Base-by-base conservation (phyloP, 2,329 filamentous ascomycete species). In the Arthrobotrys conoides region DNA sequence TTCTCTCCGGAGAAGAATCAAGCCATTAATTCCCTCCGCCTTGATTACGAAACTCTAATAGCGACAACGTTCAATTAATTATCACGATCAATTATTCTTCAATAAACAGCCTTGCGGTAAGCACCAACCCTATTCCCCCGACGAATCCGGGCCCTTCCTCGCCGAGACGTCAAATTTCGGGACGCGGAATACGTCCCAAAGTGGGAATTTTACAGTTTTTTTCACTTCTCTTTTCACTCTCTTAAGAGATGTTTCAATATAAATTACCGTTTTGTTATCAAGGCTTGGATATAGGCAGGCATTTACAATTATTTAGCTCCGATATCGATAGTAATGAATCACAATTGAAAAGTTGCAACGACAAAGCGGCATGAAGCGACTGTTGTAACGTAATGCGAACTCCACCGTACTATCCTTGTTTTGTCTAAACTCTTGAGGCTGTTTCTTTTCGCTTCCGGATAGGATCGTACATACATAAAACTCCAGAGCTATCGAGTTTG, bases 151-250 rank as follows among this genome's bases (percentile, higher is more conserved):
- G n/a, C 9, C 18, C 18, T 59, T 27, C 18, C 53, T 44, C 57
- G 36, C 33, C 57, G 16, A 41, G 33, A 61, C 59, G 57, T 72
- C 59, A 72, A 67, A 73, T 73, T 61, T 67, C 70, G 70, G 70
- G 20, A 44, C 24, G 12, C 61, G 61, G 41, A 51, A 49, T 14
- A 65, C 33, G 44, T 65, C 61, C 41, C 3, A 65, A 65, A 49
- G 10, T 33, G 20, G 46, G 6, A 49, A 49, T 65, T 65, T 65
- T 65, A 36, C 41, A 48, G 44, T 33, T 65, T 51, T 36, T 49
- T 65, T 64, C 41, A 48, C 24, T 33, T 65, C 38, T 36, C 33
- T 65, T 64, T 48, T 44, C n/a, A n/a, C 20, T 55, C 14, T 41
- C 38, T 41, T 38, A 10, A n/a, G 57, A 61, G 57, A 61, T 36